Evolutionary conservation across 75 land plant genomes (phyloP), one percentile per base, ranked within the genome.

Genomic region (Cupressus sempervirens): DNA sequence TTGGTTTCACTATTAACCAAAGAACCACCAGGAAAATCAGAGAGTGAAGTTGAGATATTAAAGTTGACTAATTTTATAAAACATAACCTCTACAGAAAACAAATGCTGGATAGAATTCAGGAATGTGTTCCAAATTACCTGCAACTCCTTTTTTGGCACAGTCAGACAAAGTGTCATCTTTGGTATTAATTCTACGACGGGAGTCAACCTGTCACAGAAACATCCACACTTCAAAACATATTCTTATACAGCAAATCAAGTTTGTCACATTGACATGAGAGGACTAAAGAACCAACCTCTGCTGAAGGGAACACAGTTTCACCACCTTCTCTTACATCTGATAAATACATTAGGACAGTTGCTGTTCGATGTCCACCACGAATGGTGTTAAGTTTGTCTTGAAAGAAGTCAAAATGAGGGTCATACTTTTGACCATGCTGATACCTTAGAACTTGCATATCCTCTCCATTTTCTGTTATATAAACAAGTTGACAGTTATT

Each of bases 341-440:
- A 45, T 11, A 95, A 94, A 87, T 94, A 95, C 96, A 95, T 94
- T 6, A 95, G 89, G 2, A 95, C 94, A 76, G 96, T 95, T 13
- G 96, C 97, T 62, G 91, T 82, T 8, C 96, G 91, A 40, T 94
- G 96, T 23, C 97, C 97, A 41, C 97, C 97, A 43, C 89, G 94
- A 80, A 89, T 93, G 82, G 89, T 91, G 72, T 95, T 95, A 50
- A 90, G 88, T 85, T 93, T 93, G 88, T 95, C 97, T 52, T 79
- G 72, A 86, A 95, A 95, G 84, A 91, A 95, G 86, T 95, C 97
- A 88, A 75, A 93, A 83, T 95, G 97, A 15, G 97, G 93, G 34
- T 94, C 96, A 84, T 92, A 95, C 72, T 95, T 95, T 75, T 95
- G 91, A 11, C 97, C 95, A 86, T 83, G 88, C 81, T 95, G 90